phyloP scores from a whole-genome alignment of 352 stramenopile species.

The Globisporangium ultimum region DNA sequence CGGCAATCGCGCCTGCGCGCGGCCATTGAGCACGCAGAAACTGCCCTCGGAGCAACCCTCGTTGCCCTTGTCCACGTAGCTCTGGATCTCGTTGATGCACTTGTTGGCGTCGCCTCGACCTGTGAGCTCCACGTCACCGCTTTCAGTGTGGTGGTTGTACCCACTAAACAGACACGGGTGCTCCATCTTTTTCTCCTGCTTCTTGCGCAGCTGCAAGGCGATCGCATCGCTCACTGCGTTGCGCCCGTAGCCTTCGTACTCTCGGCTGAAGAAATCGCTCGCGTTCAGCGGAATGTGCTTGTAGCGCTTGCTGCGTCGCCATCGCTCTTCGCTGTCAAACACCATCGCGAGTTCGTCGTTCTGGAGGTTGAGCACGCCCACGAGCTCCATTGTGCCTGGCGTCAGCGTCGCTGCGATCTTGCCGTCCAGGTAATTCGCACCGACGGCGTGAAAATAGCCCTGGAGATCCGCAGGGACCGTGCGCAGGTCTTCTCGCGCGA shows the following conservation, averaged over 20 bases:
- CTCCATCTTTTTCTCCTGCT: conserved; percentile 10
- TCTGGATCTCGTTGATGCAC: conserved; percentile 40
- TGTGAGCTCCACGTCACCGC: conserved; percentile 18
- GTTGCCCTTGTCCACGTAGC: conserved; percentile 47
- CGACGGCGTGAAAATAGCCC: conserved; percentile 54
- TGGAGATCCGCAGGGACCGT: conserved; percentile 32
- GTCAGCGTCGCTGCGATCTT: conserved; percentile 41
- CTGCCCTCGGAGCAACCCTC: conserved; percentile 40
- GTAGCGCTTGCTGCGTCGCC: conserved; percentile 57
- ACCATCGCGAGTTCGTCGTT: conserved; percentile 35
- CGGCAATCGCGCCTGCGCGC: conserved; percentile 36
- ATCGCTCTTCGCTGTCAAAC: conserved; percentile 70
- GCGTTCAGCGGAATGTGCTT: conserved; percentile 62
- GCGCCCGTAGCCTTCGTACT: conserved; percentile 43
- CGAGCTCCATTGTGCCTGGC: conserved; percentile 53
- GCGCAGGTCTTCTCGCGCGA: conserved; percentile 46
- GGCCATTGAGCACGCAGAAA: conserved; percentile 48
- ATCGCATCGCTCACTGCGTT: conserved; percentile 18
- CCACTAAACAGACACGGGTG: conserved; percentile 53
- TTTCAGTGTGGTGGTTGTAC: conserved; percentile 7
- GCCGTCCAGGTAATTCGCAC: conserved; percentile 60
- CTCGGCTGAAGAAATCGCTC: conserved; percentile 61
- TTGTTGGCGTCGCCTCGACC: conserved; percentile 39
- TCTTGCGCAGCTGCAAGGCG: conserved; percentile 24
- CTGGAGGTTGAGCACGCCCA: conserved; percentile 51